phyloP scores from a whole-genome alignment of 2,329 filamentous ascomycete genomes.

The Mariannaea elegans region DNA sequence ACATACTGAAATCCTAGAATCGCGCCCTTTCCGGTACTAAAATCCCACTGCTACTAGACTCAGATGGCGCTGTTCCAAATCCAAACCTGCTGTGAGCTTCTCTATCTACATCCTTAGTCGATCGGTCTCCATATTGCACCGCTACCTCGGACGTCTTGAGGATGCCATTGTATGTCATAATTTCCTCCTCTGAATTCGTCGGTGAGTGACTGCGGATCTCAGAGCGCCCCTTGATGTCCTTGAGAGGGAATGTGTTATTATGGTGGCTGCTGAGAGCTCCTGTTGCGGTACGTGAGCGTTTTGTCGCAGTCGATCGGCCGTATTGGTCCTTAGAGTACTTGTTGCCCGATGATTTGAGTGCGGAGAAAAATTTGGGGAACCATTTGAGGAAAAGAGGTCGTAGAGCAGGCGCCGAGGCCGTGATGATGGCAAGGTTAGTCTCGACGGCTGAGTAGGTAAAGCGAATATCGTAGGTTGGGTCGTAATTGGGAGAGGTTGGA shows the following conservation, averaged over 20 bases:
- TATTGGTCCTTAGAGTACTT: slow-evolving; percentile 27
- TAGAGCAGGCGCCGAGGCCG: slow-evolving; percentile 47
- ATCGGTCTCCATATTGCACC: slow-evolving; percentile 21
- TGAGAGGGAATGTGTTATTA: slow-evolving; percentile 34
- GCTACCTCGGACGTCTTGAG: slow-evolving; percentile 42
- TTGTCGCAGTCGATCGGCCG: slow-evolving; percentile 16
- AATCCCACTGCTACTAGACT: slow-evolving; percentile 17
- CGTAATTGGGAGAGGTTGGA: not conserved
- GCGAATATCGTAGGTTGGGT: slow-evolving; percentile 44
- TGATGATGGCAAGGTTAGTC: slow-evolving; percentile 49
- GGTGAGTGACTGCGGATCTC: slow-evolving; percentile 46
- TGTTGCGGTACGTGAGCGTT: slow-evolving; percentile 23
- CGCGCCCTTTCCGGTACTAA: slow-evolving; percentile 3
- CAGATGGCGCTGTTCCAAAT: not conserved
- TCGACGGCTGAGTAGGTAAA: slow-evolving; percentile 47
- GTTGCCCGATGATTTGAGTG: slow-evolving; percentile 24
- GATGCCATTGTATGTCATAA: slow-evolving; percentile 51
- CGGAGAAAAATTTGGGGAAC: slow-evolving; percentile 46
- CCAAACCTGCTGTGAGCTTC: slow-evolving; percentile 4
- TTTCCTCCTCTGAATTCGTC: slow-evolving; percentile 49
- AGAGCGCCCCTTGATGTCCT: slow-evolving; percentile 42
- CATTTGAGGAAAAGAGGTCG: slow-evolving; percentile 46
- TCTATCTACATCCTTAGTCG: not conserved
- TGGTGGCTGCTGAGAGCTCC: slow-evolving; percentile 15
- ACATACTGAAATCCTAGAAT: not conserved